These are phyloP conservation scores for Myxozyma nipponensis DNA, from an alignment of 805 yeast genomes.

Conservation along the genomic window DNA sequence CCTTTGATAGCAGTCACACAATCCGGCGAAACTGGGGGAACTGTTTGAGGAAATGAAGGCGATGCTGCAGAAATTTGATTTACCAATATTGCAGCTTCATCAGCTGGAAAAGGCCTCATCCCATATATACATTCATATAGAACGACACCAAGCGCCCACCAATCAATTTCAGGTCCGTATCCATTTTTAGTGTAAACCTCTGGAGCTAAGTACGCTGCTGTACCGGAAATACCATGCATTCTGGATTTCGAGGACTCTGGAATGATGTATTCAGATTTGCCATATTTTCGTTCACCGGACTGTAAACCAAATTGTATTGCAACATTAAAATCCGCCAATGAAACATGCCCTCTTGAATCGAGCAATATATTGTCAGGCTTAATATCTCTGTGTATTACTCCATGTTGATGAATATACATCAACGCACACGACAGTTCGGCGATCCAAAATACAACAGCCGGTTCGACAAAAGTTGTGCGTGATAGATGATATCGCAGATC, in stretches of 20 bases:
- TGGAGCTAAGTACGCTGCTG: constrained; percentile 34
- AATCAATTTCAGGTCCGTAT: constrained; percentile 33
- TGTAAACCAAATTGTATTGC: constrained; percentile 28
- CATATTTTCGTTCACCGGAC: not conserved
- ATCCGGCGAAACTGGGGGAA: constrained; percentile 50
- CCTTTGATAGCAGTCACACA: constrained; percentile 70
- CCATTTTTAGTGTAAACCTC: constrained; percentile 30
- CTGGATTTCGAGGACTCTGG: not conserved
- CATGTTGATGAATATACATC: constrained; percentile 25
- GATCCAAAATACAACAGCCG: constrained; percentile 31
- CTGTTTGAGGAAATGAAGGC: constrained; percentile 23
- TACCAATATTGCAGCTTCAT: constrained; percentile 5
- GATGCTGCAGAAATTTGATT: constrained; percentile 8
- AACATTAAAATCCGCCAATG: constrained; percentile 51
- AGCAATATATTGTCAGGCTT: constrained; percentile 45
- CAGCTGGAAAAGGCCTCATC: constrained; percentile 30
- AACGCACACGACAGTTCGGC: constrained; percentile 35
- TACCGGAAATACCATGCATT: constrained; percentile 31
- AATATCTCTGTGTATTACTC: constrained; percentile 26
- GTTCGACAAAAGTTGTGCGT: constrained; percentile 30
- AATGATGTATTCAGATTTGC: not conserved
- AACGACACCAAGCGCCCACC: constrained; percentile 39
- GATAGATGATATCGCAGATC: constrained; percentile 33
- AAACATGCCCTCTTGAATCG: constrained; percentile 62
- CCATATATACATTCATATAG: constrained; percentile 35